phyloP scores from a whole-genome alignment of 768 basidiomycete genomes.

The Pisolithus orientalis region DNA sequence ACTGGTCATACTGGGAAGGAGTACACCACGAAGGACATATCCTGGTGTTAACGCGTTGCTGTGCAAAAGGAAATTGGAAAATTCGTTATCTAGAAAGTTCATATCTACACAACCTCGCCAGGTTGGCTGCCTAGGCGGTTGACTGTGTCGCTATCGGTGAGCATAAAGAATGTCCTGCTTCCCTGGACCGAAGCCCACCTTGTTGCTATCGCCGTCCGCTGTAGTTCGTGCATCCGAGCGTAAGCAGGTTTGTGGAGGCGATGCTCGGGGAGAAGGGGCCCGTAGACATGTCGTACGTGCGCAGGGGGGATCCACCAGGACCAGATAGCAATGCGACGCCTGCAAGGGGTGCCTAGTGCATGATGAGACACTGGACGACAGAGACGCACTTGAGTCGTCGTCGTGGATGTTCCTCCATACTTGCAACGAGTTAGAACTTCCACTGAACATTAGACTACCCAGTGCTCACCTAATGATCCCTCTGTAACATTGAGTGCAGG shows the following conservation, averaged over 20 bases:
- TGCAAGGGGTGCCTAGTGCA: constrained; percentile 20
- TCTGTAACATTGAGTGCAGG: constrained; percentile 18
- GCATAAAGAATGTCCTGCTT: constrained; percentile 38
- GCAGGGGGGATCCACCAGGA: constrained; percentile 58
- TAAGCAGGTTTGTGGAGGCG: constrained; percentile 43
- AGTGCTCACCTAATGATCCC: too few relatives aligned
- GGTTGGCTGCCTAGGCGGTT: constrained; percentile 41
- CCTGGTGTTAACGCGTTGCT: not conserved
- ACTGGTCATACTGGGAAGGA: constrained; percentile 19
- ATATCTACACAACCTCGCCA: constrained; percentile 62
- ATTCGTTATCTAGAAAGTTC: constrained; percentile 66
- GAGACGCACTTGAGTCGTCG: constrained; percentile 42
- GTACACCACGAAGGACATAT: constrained; percentile 61
- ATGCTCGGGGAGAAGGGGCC: constrained; percentile 64
- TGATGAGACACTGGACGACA: not conserved
- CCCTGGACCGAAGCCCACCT: not conserved
- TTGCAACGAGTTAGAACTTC: too few relatives aligned
- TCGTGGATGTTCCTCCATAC: constrained; percentile 11
- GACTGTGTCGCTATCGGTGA: constrained; percentile 59
- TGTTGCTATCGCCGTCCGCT: constrained; percentile 51
- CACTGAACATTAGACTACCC: too few relatives aligned
- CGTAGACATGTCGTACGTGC: constrained; percentile 56
- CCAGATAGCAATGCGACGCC: constrained; percentile 74
- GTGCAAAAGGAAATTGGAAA: constrained; percentile 5
- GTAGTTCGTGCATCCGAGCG: constrained; percentile 46